Conservation (phyloP, 108 stramenopile genomes). For the Licmophora abbreviata region DNA sequence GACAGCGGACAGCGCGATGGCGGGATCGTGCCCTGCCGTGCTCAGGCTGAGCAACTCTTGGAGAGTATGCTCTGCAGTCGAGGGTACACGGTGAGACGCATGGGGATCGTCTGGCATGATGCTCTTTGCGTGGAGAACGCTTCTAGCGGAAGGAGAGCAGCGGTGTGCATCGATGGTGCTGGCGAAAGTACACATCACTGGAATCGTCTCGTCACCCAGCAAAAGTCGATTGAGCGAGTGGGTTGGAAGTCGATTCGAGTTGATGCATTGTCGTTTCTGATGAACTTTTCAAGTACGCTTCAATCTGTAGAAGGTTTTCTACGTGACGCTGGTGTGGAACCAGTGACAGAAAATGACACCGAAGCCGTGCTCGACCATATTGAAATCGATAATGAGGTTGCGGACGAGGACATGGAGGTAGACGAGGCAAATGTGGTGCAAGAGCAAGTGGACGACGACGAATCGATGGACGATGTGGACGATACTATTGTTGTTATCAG, state of each 20-base stretch:
- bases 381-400: neutral
- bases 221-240: constrained; percentile 52
- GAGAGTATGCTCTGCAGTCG: constrained; percentile 12
- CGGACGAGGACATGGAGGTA: neutral
- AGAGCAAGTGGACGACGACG: constrained; percentile 6
- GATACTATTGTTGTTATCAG: constrained; percentile 15
- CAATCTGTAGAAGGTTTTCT: constrained; percentile 15
- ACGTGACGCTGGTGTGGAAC: constrained; percentile 8
- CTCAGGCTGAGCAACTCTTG: constrained; percentile 12
- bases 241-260: constrained; percentile 53
- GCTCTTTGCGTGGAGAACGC: constrained; percentile 34
- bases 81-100: constrained; percentile 20
- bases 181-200: constrained; percentile 33
- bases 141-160: constrained; percentile 22
- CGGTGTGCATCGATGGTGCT: constrained; percentile 23
- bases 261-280: constrained; percentile 24
- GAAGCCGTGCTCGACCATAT: too few species aligned
- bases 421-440: constrained; percentile 4
- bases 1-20: neutral
- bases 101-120: constrained; percentile 44
- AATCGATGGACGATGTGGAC: constrained; percentile 1
- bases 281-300: constrained; percentile 8
- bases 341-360: neutral
- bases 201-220: constrained; percentile 22
- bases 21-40: constrained; percentile 4